phyloP scores from a whole-genome alignment of 345 rosid species.

The Pseudoturritis turrita region DNA sequence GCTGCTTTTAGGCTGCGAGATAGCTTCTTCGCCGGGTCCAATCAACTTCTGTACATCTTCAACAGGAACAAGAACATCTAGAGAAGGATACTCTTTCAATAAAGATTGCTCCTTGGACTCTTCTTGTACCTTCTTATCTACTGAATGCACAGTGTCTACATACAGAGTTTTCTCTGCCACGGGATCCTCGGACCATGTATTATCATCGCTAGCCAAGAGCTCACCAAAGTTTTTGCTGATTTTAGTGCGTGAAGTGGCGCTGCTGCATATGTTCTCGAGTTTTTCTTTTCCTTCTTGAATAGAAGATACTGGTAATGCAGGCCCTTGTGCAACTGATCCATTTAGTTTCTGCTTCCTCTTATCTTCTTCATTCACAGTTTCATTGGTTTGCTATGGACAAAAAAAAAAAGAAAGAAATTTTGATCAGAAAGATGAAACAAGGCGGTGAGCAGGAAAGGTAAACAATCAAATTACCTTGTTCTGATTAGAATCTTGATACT shows the following conservation, averaged over 20 bases:
- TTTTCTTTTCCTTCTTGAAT: slow-evolving; percentile 10
- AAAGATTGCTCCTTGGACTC: not conserved
- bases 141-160: slow-evolving; percentile 52
- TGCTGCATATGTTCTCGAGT: slow-evolving; percentile 14
- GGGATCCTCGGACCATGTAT: slow-evolving; percentile 37
- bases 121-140: slow-evolving; percentile 33
- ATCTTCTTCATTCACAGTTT: slow-evolving; percentile 28
- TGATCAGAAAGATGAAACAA: not conserved
- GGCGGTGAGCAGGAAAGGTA: not conserved
- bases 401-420: not conserved
- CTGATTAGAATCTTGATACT: slow-evolving; percentile 33
- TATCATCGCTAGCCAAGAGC: slow-evolving; percentile 51
- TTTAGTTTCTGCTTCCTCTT: slow-evolving; percentile 27
- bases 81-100: not conserved
- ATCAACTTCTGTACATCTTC: slow-evolving; percentile 23
- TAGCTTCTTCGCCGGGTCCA: slow-evolving; percentile 18
- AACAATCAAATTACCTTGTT: slow-evolving; percentile 46
- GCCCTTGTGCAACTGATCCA: slow-evolving; percentile 25
- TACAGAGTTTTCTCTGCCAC: slow-evolving; percentile 73
- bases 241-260: slow-evolving; percentile 20
- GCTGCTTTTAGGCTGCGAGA: slow-evolving; percentile 8
- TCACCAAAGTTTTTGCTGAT: slow-evolving; percentile 37
- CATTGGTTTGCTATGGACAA: slow-evolving; percentile 26
- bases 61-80: slow-evolving; percentile 26
- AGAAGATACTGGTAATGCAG: not conserved